Base-by-base conservation (phyloP, 306 rosid genomes). In the Medicago lupulina region DNA sequence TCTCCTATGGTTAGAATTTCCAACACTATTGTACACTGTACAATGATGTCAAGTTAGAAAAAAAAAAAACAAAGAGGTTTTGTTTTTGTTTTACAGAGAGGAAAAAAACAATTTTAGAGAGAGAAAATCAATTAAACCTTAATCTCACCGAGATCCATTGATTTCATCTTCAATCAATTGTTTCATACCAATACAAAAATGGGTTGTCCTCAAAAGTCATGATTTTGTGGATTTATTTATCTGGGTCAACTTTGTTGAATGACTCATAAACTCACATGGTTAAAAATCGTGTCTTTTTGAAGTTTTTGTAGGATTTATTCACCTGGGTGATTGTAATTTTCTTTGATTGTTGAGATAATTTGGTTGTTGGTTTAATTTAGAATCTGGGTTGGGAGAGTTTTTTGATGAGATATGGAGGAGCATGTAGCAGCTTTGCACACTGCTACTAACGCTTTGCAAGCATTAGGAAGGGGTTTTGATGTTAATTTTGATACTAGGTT, bases 391-490 rank as follows among this genome's bases (percentile, higher is more conserved):
- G 47, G 62, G 14, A 40, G 43, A 40, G 54, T 49, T 54, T 71
- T 76, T 83, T 83, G 59, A 89, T 93, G 98, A 89, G 88, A 70
- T 86, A 94, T 94, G 98, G 98, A 70, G 83, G 90, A 85, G 82
- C 92, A 76, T 81, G 83, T 83, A 70, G 95, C 93, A 80, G 97
- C 98, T 15, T 76, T 92, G 86, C 94, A 91, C 79, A 94, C 97
- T 67, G 91, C 96, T 79, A 79, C 84, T n/a, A 86, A 85, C 85
- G 87, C 96, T 80, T 91, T 94, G 61, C 92, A 91, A 70, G 96
- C 98, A 59, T 66, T 94, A 67, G 98, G 97, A 41, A 89, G 96
- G 75, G 98, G 98, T 9, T 94, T 94, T 82, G 97, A 94, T 65
- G 96, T 90, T 73, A 91, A 91, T 79, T 94, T 82, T 60, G 98